Evolutionary conservation across 495 filamentous ascomycete genomes (phyloP), one percentile per base, ranked within the genome.

Genomic region (Daldinia concentrica): DNA sequence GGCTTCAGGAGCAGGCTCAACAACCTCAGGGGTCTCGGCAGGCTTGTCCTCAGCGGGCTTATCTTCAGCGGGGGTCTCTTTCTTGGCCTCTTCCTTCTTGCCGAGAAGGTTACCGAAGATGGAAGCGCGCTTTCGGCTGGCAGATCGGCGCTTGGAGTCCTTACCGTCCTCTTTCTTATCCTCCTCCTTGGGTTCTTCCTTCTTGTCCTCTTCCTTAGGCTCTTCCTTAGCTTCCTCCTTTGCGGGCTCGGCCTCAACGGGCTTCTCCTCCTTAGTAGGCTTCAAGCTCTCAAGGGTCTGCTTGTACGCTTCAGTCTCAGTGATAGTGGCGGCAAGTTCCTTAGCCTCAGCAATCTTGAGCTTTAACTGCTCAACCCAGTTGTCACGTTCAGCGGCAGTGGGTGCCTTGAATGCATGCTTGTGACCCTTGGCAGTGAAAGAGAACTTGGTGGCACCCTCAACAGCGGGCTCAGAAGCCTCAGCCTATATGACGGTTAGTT

Each of bases 351-450:
- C 82, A 58, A 88, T 82, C 88, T 93, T 93, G 64, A 85, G 77
- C 86, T 93, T 91, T 63, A 96, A 78, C 59, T 91, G 88, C 61
- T 86, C 87, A 68, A 96, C 84, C 95, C 95, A 99, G 84, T 88
- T 91, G 79, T 97, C 92, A 77, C 95, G 94, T 82, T 98, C 95
- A 58, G 86, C 81, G 36, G 86, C 74, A 71, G 73, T 90, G 66
- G 85, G 73, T 55, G 93, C 90, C 87, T 96, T 91, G 89, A 97
- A 95, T 57, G 86, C 86, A 86, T 96, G 92, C 90, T 97, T 94
- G 79, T 95, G 91, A 69, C 91, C 91, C 81, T 90, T 88, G 76
- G 91, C 81, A 77, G 89, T 92, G 87, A 98, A 91, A 74, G 84
- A 80, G 86, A 99, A 97, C 80, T 95, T 94, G 81, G 83, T 87